Evolutionary conservation across 164 flowering plant species (phyloP).

Genomic region (Vitis vinifera): DNA sequence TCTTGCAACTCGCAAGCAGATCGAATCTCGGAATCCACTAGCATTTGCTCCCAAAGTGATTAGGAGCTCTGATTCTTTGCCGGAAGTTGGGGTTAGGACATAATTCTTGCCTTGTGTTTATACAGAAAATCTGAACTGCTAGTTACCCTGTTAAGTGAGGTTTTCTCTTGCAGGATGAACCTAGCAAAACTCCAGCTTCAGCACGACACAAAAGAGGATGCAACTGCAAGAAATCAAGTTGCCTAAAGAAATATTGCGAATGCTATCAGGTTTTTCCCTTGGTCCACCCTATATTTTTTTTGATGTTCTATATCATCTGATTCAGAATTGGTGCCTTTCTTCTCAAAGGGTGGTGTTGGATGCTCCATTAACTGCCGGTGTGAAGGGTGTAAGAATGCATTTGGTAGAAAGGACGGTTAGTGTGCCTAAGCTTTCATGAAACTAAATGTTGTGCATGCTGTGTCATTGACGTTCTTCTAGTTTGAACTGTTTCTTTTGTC

Average conservation of each 20-base stretch:
- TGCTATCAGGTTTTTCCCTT: slow-evolving; percentile 83
- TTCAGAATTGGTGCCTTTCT: slow-evolving; percentile 6
- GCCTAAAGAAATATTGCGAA: slow-evolving; percentile 97
- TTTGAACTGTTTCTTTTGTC: not conserved
- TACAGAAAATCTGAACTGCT: not conserved
- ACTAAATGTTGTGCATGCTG: not conserved
- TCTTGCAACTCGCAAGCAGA: slow-evolving; percentile 85
- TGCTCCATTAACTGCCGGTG: slow-evolving; percentile 96
- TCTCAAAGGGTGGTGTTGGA: slow-evolving; percentile 87
- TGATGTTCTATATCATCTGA: slow-evolving; percentile 16
- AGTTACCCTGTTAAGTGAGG: not conserved
- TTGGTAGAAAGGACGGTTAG: slow-evolving; percentile 73
- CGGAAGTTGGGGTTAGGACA: slow-evolving; percentile 56
- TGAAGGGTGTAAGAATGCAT: slow-evolving; percentile 85
- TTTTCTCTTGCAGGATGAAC: slow-evolving; percentile 60
- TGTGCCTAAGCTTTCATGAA: not conserved
- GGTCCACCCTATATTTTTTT: slow-evolving; percentile 4
- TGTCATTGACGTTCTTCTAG: not conserved
- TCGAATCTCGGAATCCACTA: slow-evolving; percentile 84
- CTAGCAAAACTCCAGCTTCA: slow-evolving; percentile 84
- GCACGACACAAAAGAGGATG: slow-evolving; percentile 98
- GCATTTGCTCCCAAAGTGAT: slow-evolving; percentile 95
- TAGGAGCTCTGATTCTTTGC: slow-evolving; percentile 45
- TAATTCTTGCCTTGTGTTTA: not conserved
- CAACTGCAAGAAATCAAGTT: slow-evolving; percentile 98